Evolutionary conservation across 2,329 filamentous ascomycete species (phyloP), one percentile per base, ranked within the genome.

Genomic region (Cladosporium colombiae): DNA sequence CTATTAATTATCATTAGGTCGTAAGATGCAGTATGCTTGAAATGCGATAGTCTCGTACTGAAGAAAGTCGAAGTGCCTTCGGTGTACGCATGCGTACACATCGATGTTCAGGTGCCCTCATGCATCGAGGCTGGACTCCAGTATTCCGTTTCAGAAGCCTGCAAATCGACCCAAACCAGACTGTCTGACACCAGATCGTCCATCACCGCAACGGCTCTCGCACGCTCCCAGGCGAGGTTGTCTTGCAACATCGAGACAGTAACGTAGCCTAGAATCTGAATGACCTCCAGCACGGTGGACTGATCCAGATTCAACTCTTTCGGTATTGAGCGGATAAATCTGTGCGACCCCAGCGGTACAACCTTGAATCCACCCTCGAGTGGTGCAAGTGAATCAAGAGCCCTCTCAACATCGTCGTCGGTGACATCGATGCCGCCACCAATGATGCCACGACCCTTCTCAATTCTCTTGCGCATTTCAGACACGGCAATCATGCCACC

Each of bases 271-370:
- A 97, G 82, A 11, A 97, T 83, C 78, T 97, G 92, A 8, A 92
- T 92, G 0, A 91, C 93, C 81, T 98, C 95, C 7, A 99, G 85
- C 14, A 97, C 94, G 2, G 90, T 91, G 59, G 91, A 91, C 81
- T 99, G 95, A 77, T 99, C 95, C 16, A 88, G 93, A 77, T 96
- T 97, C 68, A 99, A 85, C 80, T 99, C 95, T 77, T 96, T 95
- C 1, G 95, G 95, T 49, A 99, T 89, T 3, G 92, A 96, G 31
- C 95, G 88, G 64, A 99, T 94, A 79, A 97, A 95, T 68, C 91
- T 87, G 74, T 91, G 91, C 70, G 88, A 88, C 8, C 95, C 95
- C 67, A 99, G 91, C 64, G 85, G 88, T 69, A 97, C 85, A 65
- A 97, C 89, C 29, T 88, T 90, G 79, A 97, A 97, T 21, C 93